These are phyloP conservation scores for Punica granatum DNA, from an alignment of 345 rosid species.

Conservation along the genomic window DNA sequence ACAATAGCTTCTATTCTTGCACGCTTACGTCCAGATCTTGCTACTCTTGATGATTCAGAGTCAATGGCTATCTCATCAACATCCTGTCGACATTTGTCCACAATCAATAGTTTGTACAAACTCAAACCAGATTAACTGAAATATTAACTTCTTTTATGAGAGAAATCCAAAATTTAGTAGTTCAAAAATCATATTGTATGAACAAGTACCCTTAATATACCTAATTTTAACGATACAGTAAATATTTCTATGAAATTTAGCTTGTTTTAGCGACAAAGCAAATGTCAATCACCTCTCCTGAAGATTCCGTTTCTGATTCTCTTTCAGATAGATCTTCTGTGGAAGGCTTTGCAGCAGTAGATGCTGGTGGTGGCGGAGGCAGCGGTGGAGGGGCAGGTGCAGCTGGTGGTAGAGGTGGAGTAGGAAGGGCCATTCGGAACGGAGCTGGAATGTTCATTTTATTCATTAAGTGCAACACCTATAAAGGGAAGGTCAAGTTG, in stretches of 20 bases:
- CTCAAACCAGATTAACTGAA: not conserved
- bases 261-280: slow-evolving; percentile 4
- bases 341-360: slow-evolving; percentile 24
- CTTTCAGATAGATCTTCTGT: slow-evolving; percentile 51
- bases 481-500: slow-evolving; percentile 5
- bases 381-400: slow-evolving; percentile 33
- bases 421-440: slow-evolving; percentile 85
- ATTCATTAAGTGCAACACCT: slow-evolving; percentile 98
- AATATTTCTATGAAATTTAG: not conserved
- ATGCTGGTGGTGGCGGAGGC: slow-evolving; percentile 33
- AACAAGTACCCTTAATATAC: not conserved
- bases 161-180: not conserved
- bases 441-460: slow-evolving; percentile 99
- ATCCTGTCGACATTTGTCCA: slow-evolving; percentile 24
- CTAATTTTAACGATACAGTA: not conserved
- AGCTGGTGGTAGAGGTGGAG: slow-evolving; percentile 79
- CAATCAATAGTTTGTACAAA: not conserved
- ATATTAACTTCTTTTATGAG: not conserved
- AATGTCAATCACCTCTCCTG: slow-evolving; percentile 56
- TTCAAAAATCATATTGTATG: not conserved
- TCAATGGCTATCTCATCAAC: slow-evolving; percentile 15
- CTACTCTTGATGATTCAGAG: slow-evolving; percentile 16
- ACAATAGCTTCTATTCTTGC: slow-evolving; percentile 52
- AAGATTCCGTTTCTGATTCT: slow-evolving; percentile 91
- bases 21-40: slow-evolving; percentile 52